Base-by-base conservation (phyloP, 257 asterid genomes). In the Solanum ossicruentum region DNA sequence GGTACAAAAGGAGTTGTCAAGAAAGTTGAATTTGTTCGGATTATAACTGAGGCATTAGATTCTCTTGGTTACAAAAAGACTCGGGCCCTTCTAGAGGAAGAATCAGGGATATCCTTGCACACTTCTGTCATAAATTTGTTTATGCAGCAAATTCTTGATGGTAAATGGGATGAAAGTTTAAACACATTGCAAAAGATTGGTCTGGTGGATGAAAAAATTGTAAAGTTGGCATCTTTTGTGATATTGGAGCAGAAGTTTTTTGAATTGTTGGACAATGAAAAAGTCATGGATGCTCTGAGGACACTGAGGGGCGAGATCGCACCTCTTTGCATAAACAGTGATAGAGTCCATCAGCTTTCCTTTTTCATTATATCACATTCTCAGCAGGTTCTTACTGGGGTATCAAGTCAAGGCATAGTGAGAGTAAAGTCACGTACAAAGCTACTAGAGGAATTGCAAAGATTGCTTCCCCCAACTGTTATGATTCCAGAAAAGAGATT, bases 211-310 rank as follows among this genome's bases (percentile, higher is more conserved):
- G 97, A 91, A 87, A 84, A 85, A 47, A 39, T 89, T 32, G 81
- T 90, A 55, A 92, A 91, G 89, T 83, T 86, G 86, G 97, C 97
- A 84, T 93, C 98, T 58, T 91, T 91, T 88, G 88, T 89, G 58
- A 93, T 95, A 84, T 89, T 93, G 87, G 98, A 95, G 94, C 97
- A 93, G 92, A 95, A 95, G 85, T 92, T 92, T 86, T 88, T 92
- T 81, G 97, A 93, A 88, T 92, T 89, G 86, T 73, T 95, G 89
- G 90, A 84, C 84, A 92, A 88, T 81, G 94, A 87, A 66, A 92
- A 91, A 70, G 13, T 90, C 80, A 92, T 89, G 93, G 97, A 91
- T 90, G 98, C 98, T 86, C 89, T 95, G 88, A 89, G 84, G 90
- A 92, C 97, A 26, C 88, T 95, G 87, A 92, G 97, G 90, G 90